Conservation (phyloP, 108 stramenopile species). For the Pseudonitzschia pungens region DNA sequence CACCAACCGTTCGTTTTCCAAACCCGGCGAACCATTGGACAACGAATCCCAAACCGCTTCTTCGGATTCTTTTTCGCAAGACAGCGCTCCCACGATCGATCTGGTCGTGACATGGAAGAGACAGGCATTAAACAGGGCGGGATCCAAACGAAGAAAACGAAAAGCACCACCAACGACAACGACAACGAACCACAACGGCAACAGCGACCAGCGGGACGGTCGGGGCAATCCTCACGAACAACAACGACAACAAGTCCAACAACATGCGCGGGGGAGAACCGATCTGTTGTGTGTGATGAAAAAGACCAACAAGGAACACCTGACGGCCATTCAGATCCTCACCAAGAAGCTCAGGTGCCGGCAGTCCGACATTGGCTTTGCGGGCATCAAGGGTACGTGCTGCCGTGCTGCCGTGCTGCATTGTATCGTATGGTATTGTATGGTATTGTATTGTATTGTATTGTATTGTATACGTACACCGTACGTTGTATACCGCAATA, state of each 20-base stretch:
- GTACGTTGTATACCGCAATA: too few species aligned
- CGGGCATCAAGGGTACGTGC: constrained; percentile 49
- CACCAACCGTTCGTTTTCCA: constrained; percentile 12
- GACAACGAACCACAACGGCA: neutral
- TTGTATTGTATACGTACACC: too few species aligned
- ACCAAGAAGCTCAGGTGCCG: constrained; percentile 55
- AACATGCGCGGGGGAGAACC: too few species aligned
- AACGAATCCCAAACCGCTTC: too few species aligned
- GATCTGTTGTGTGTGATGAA: constrained; percentile 63
- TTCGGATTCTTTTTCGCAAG: too few species aligned
- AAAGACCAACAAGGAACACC: constrained; percentile 74
- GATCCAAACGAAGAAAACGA: neutral
- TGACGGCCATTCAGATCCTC: constrained; percentile 52
- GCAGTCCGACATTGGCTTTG: constrained; percentile 70
- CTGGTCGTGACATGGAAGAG: constrained; percentile 38
- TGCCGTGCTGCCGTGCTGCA: neutral
- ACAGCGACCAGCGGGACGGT: constrained; percentile 7
- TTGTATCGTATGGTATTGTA: too few species aligned
- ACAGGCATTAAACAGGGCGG: constrained; percentile 19
- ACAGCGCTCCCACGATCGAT: constrained; percentile 36
- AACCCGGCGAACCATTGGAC: too few species aligned
- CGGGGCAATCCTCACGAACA: too few species aligned
- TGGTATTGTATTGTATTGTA: too few species aligned
- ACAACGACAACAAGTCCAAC: too few species aligned
- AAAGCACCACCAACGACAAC: neutral